phyloP scores from a whole-genome alignment of 164 flowering plant genomes.

The Annona cherimola region DNA sequence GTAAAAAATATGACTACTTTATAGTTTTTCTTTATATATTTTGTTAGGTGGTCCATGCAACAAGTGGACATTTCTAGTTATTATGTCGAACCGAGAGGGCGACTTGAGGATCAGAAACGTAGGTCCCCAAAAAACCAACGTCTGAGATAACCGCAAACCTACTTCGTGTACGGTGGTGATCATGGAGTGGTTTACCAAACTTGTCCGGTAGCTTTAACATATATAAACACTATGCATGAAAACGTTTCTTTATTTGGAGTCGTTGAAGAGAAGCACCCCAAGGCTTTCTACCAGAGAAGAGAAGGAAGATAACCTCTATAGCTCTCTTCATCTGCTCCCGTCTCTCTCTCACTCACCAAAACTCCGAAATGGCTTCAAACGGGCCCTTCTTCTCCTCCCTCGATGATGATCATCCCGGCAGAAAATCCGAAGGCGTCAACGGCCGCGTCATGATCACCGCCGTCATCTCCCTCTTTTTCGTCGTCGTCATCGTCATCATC shows the following conservation, averaged over 20 bases:
- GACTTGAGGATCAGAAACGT: neutral
- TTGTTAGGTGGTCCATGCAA: too few species aligned
- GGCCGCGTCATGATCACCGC: slow-evolving; percentile 31
- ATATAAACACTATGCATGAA: neutral
- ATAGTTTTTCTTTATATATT: too few species aligned
- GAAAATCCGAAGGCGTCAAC: slow-evolving; percentile 5
- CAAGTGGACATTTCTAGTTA: too few species aligned
- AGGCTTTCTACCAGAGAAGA: neutral
- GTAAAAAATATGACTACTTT: too few species aligned
- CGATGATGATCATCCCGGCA: neutral
- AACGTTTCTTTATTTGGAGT: neutral
- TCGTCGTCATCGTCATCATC: slow-evolving; percentile 21
- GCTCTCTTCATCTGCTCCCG: neutral
- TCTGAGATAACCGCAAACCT: neutral
- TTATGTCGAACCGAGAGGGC: neutral
- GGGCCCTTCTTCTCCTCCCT: neutral
- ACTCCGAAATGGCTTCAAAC: neutral
- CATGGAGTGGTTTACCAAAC: neutral
- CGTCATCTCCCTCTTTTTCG: slow-evolving; percentile 21
- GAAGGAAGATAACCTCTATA: neutral
- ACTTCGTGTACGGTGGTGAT: neutral
- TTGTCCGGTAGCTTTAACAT: neutral
- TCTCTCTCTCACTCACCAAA: neutral
- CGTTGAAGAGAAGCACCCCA: neutral
- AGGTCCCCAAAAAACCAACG: neutral